These are phyloP conservation scores for Trichoderma koningiopsis DNA, from an alignment of 2,329 filamentous ascomycete species.

Conservation along the genomic window DNA sequence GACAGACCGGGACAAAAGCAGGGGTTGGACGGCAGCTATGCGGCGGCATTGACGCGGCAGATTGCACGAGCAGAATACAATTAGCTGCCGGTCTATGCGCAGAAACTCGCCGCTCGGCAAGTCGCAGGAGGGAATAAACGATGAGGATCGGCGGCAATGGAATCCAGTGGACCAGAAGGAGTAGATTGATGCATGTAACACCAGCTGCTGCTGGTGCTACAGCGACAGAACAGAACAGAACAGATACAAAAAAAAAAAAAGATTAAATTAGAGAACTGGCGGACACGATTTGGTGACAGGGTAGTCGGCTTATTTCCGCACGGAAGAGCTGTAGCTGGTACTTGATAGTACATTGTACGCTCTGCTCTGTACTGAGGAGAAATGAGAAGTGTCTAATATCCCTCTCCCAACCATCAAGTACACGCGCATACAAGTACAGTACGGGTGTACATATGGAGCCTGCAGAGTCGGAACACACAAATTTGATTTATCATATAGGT, in stretches of 20 bases:
- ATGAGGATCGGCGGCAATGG: slow-evolving; percentile 27
- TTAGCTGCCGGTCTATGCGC: slow-evolving; percentile 16
- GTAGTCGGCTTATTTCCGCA: not conserved
- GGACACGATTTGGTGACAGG: slow-evolving; percentile 1
- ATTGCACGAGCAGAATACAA: slow-evolving; percentile 23
- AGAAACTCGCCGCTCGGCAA: slow-evolving; percentile 16
- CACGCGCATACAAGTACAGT: not conserved
- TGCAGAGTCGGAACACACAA: not conserved
- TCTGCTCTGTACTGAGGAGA: not conserved
- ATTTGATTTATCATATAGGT: not conserved
- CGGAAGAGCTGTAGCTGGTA: slow-evolving; percentile 10
- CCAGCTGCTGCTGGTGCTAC: not conserved
- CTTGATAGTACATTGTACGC: not conserved
- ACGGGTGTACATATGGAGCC: not conserved
- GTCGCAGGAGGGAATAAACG: slow-evolving; percentile 1
- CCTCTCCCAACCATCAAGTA: slow-evolving; percentile 1
- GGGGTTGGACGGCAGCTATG: slow-evolving; percentile 5
- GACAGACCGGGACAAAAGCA: slow-evolving; percentile 2
- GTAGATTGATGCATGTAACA: not conserved
- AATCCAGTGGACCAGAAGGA: slow-evolving; percentile 24
- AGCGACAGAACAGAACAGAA: not conserved
- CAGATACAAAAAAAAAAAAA: not conserved
- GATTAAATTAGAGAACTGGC: not conserved
- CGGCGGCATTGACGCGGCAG: slow-evolving; percentile 19
- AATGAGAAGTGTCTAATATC: not conserved